Conservation (phyloP, 371 early-diverging fungal species). For the Phascolomyces articulosus region DNA sequence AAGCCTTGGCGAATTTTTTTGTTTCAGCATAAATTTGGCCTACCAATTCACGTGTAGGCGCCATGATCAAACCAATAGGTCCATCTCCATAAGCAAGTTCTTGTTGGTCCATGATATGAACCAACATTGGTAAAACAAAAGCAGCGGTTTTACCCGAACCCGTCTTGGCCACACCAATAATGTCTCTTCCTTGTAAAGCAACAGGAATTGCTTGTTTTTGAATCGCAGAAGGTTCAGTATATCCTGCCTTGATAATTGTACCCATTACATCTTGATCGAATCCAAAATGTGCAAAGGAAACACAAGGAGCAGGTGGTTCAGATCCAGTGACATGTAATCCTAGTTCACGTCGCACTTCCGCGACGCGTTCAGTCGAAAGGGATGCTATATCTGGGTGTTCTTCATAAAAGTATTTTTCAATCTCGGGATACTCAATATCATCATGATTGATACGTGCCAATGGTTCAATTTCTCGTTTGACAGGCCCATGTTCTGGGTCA, state of each 20-base stretch:
- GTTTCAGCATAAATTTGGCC: constrained; percentile 86
- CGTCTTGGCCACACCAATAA: constrained; percentile 91
- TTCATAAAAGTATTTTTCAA: constrained; percentile 85
- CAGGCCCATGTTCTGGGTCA: constrained; percentile 23
- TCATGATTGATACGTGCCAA: constrained; percentile 74
- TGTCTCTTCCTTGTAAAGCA: constrained; percentile 78
- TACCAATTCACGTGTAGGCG: constrained; percentile 92
- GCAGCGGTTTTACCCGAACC: constrained; percentile 83
- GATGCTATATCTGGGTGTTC: constrained; percentile 77
- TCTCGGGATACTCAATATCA: constrained; percentile 68
- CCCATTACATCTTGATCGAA: constrained; percentile 78
- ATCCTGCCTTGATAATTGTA: constrained; percentile 64
- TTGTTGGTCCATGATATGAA: constrained; percentile 86
- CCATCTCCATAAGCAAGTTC: constrained; percentile 72
- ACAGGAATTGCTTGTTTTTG: constrained; percentile 81
- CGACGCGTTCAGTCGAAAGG: constrained; percentile 58
- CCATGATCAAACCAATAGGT: constrained; percentile 75
- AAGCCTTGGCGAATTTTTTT: constrained; percentile 79
- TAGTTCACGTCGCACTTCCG: constrained; percentile 58
- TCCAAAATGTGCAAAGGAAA: constrained; percentile 87
- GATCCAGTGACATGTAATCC: constrained; percentile 69
- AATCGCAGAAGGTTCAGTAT: constrained; percentile 77
- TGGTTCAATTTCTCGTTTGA: constrained; percentile 68
- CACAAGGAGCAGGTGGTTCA: constrained; percentile 75
- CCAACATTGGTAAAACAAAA: constrained; percentile 82